Evolutionary conservation across 2,329 filamentous ascomycete species (phyloP), one percentile per base, ranked within the genome.

Genomic region (Madurella fahalii): DNA sequence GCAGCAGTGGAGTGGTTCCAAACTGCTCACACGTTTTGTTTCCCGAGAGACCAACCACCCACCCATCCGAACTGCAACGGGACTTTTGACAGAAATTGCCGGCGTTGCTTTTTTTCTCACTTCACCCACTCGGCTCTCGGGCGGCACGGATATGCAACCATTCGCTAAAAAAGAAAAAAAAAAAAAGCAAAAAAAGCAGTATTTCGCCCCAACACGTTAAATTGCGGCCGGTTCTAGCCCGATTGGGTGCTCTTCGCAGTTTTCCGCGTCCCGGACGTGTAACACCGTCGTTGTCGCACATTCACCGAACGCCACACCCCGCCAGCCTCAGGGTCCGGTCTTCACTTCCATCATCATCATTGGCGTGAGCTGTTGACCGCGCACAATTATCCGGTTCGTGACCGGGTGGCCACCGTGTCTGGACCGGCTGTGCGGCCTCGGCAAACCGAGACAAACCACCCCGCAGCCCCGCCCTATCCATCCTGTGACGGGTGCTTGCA

Each of bases 371-470:
- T 9, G 5, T 37, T 37, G 30, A 25, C 40, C 13, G 16, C 42
- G 48, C 31, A 46, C 44, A 53, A 56, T 58, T 58, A 56, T 58
- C 56, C 56, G 56, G 56, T 48, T 47, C 45, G 45, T 47, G 40
- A 41, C 42, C 40, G 7, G 32, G 40, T 25, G 47, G 8, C 44
- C 48, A 50, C 40, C 37, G 47, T 40, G 12, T 49, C 32, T 34
- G 32, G 17, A 39, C 48, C 20, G 31, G 45, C 11, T 42, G 43
- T 46, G 43, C 47, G 50, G 50, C 50, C 47, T 58, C 56, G 56
- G 53, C 53, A 59, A 53, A 47, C 49, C 43, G 37, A 50, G 30
- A 40, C 44, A 43, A 40, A 41, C 34, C 32, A 50, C 43, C 40
- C 42, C 41, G 40, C 47, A 42, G 30, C 51, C 47, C 45, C 32